Evolutionary conservation across 345 rosid species (phyloP), one percentile per base, ranked within the genome.

Genomic region (Eucalyptus polybractea): DNA sequence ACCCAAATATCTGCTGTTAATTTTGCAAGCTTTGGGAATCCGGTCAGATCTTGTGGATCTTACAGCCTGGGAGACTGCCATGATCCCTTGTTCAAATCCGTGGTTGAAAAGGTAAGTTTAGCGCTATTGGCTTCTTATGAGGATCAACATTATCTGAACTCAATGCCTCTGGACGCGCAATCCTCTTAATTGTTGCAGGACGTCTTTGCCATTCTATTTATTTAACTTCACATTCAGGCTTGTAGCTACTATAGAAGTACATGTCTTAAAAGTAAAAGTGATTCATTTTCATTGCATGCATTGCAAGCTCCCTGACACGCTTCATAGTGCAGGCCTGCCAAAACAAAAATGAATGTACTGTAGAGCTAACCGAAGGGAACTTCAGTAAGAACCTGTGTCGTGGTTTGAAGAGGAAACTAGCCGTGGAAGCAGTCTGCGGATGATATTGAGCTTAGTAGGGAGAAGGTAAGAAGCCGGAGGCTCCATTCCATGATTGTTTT

Each of bases 11-110:
- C 94, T 24, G 40, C 80, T 13, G 91, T 95, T 80, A 92, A 91
- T 87, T 95, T 95, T 88, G 95, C 96, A 31, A 95, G 97, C 91
- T 95, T 90, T 42, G 97, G 96, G 89, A 91, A 92, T 89, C 95
- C 97, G 9, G 67, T 91, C 2, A 94, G 97, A 91, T 90, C 88
- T 13, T 94, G 96, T 31, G 95, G 95, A 49, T 94, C 94, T 54
- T 94, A 89, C 89, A 87, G 91, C 60, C 62, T 14, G 10, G 95
- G 96, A 27, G 92, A 92, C 86, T 95, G 96, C 87, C 96, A 95
- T 33, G 94, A 93, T 90, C 94, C 95, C 53, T 90, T 87, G 47
- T 93, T 93, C 40, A 40, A 69, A 42, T 67, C 91, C 27, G 87
- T 91, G 45, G 93, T 94, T 80, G 91, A 93, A 89, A 94, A 94